Evolutionary conservation across 2,329 filamentous ascomycete species (phyloP), one percentile per base, ranked within the genome.

Genomic region (Teratosphaeria gauchensis): DNA sequence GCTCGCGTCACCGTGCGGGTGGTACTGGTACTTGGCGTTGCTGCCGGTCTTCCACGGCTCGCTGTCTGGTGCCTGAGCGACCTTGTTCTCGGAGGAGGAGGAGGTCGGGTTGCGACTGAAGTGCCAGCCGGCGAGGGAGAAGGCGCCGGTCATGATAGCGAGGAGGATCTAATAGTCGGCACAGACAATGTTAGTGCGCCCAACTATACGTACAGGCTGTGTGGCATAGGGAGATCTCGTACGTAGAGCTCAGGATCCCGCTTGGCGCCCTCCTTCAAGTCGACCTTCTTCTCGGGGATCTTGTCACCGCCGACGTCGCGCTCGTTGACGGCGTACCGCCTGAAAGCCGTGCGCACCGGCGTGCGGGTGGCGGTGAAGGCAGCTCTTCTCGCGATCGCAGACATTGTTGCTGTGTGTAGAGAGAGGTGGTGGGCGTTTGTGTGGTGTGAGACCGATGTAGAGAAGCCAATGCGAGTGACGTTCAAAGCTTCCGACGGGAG

Each of bases 121-220:
- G 79, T 92, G 90, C 85, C 86, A 95, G 74, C 92, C 92, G 66
- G 90, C 92, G 69, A 94, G 85, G 71, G 86, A 86, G 72, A 96
- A 88, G 69, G 90, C 88, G 74, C 87, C 86, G 69, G 88, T 86
- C 90, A 97, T 96, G 75, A 97, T 86, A 72, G 85, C 89, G 64
- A 92, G 84, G 66, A 99, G 88, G 72, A 97, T 85, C 94, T 97
- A 70, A 54, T n/a, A 28, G 56, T 28, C 7, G 38, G 31, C 24
- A 6, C 54, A 38, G 32, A 31, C 51, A 16, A 28, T 54, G 31
- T 54, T 38, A 55, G 52, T 14, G 14, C 16, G 21, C 11, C n/a
- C 4, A 2, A 5, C 5, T 14, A 30, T 56, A 9, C 11, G 33
- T 21, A 54, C 12, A 35, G 9, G 6, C 53, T 16, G 9, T 28